Evolutionary conservation across 78 protist genomes (phyloP).

Genomic region (Cavenderia fasciculata): DNA sequence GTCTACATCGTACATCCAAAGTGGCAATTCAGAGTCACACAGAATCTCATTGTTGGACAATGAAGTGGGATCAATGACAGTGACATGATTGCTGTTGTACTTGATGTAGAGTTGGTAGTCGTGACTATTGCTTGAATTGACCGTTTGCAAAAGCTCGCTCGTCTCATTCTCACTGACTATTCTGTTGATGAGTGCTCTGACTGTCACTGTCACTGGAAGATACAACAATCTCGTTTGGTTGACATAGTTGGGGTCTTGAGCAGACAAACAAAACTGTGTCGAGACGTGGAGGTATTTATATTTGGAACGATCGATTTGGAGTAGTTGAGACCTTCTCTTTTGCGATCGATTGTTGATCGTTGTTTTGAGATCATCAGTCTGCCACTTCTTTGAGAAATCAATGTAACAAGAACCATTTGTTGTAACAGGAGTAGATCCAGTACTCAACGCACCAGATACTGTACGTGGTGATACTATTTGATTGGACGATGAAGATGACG

Average conservation of each 20-base stretch:
- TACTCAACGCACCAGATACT: background rate
- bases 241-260: no score
- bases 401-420: no score
- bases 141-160: no score
- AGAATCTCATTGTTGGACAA: background rate
- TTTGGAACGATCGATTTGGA: background rate
- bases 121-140: no score
- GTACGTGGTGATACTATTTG: background rate
- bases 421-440: no score
- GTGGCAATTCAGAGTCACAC: slow-evolving; percentile 47
- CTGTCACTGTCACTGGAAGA: slow-evolving; percentile 15
- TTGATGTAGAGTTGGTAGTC: no score
- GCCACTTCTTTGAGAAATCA: slow-evolving; percentile 25
- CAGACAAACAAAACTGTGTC: no score
- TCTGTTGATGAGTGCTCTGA: slow-evolving; percentile 24
- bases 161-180: slow-evolving; percentile 10
- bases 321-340: slow-evolving; percentile 23
- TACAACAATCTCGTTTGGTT: no score
- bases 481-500: background rate
- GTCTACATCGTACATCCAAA: slow-evolving; percentile 68
- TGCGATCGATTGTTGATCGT: slow-evolving; percentile 17
- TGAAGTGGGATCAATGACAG: background rate
- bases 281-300: background rate
- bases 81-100: background rate
- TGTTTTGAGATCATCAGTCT: slow-evolving; percentile 29